A percentile compares a stretch with the other conserved stretches of the same genome.
phyloP scores from a whole-genome alignment of 2,329 filamentous ascomycete genomes.

The Cadophora gregata region DNA sequence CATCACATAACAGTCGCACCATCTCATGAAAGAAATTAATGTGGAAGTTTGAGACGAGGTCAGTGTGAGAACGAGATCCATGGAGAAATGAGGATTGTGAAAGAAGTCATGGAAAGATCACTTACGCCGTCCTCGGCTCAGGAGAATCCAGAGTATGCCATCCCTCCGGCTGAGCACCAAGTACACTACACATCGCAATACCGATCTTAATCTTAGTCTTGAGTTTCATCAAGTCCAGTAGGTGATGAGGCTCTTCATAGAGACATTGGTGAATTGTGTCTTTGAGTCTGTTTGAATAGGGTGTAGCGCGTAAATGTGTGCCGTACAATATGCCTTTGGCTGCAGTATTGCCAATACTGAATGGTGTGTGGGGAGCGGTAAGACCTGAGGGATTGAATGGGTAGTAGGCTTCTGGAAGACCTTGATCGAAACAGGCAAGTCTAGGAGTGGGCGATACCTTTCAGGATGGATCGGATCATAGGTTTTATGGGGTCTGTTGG shows the following conservation, averaged over 20 bases:
- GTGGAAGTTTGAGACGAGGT: too few species aligned
- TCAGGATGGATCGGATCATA: too few species aligned
- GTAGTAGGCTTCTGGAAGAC: neutral
- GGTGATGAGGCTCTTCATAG: conserved; percentile 6
- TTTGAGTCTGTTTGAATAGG: neutral
- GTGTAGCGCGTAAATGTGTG: neutral
- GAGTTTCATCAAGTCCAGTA: neutral
- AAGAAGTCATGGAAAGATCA: neutral
- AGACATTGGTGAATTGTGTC: conserved; percentile 19
- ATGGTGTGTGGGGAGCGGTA: neutral
- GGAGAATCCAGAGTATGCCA: conserved; percentile 17
- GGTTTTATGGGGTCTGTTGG: too few species aligned
- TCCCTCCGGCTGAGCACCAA: neutral
- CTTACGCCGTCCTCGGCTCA: neutral
- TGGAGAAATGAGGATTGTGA: neutral
- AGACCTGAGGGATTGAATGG: neutral
- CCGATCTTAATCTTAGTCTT: neutral
- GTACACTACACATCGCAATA: neutral
- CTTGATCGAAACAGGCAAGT: neutral
- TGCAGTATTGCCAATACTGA: neutral
- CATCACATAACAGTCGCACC: too few species aligned
- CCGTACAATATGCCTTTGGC: conserved; percentile 3
- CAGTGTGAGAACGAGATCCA: too few species aligned
- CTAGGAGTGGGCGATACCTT: neutral
- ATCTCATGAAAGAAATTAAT: too few species aligned